Evolutionary conservation across 169 alveolate genomes (phyloP).

Genomic region (Hepatocystis sp.): DNA sequence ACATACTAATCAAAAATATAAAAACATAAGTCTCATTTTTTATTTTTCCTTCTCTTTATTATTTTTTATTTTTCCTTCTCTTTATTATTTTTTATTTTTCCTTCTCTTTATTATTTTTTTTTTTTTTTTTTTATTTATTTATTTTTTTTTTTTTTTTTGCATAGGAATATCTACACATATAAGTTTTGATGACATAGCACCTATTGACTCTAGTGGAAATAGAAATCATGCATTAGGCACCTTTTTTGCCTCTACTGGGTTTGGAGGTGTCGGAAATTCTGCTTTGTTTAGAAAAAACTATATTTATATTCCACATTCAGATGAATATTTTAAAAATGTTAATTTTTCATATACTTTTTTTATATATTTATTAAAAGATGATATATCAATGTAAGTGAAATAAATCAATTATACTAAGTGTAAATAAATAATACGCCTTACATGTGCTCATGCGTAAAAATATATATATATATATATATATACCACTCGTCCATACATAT

Average conservation of each 20-base stretch:
- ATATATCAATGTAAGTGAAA: conserved; percentile 78
- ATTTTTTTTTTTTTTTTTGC: background rate
- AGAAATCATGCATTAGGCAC: conserved; percentile 90
- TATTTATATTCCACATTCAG: conserved; percentile 80
- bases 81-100: too few species aligned
- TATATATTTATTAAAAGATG: conserved; percentile 85
- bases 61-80: too few species aligned
- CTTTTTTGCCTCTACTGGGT: conserved; percentile 88
- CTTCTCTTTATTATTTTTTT: too few species aligned
- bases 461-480: background rate
- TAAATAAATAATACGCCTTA: too few species aligned
- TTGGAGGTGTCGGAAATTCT: conserved; percentile 90
- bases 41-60: too few species aligned
- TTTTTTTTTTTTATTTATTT: too few species aligned
- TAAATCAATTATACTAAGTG: too few species aligned
- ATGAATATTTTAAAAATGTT: conserved; percentile 79
- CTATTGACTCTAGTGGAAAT: conserved; percentile 89
- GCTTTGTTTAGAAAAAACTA: conserved; percentile 88
- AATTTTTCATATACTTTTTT: conserved; percentile 87
- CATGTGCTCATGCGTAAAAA: background rate
- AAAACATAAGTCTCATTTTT: too few species aligned
- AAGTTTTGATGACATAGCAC: conserved; percentile 83
- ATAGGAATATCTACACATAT: conserved; percentile 87
- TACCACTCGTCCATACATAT: too few species aligned
- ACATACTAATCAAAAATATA: too few species aligned